A percentile compares a stretch with the other conserved stretches of the same genome.
Evolutionary conservation across 345 rosid species (phyloP).

Genomic region (Eucalyptus grandis): DNA sequence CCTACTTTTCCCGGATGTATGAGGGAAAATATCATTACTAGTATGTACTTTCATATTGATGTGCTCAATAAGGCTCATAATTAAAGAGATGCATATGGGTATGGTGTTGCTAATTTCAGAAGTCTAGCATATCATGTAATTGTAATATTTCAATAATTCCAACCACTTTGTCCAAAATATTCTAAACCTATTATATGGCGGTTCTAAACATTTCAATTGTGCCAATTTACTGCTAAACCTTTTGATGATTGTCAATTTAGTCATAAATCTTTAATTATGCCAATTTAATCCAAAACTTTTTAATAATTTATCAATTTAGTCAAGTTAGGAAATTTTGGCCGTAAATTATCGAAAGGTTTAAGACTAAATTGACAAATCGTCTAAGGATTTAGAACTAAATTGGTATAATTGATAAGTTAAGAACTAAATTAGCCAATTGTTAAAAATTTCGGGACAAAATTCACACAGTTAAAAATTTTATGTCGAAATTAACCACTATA

Average conservation of each 20-base stretch:
- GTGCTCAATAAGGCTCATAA: background rate
- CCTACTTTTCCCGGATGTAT: background rate
- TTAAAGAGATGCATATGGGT: background rate
- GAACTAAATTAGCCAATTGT: too few relatives aligned
- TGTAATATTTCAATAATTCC: background rate
- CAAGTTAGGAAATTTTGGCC: background rate
- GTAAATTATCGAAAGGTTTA: background rate
- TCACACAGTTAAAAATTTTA: too few relatives aligned
- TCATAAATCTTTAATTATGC: background rate
- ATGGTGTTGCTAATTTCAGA: background rate
- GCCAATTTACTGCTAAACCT: background rate
- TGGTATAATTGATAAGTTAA: too few relatives aligned
- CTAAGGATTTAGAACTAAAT: too few relatives aligned
- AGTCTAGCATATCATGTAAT: background rate
- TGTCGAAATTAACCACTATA: too few relatives aligned
- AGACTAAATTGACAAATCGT: too few relatives aligned
- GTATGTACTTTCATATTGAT: background rate
- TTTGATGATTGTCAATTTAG: background rate
- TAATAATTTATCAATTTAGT: background rate
- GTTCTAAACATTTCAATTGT: background rate
- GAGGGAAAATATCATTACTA: background rate
- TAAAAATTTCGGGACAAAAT: too few relatives aligned
- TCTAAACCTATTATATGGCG: too few relatives aligned
- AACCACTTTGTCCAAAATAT: background rate
- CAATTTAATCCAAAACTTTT: too few relatives aligned